Evolutionary conservation across 2,329 filamentous ascomycete species (phyloP).

Genomic region (Colletotrichum lindemuthianum): DNA sequence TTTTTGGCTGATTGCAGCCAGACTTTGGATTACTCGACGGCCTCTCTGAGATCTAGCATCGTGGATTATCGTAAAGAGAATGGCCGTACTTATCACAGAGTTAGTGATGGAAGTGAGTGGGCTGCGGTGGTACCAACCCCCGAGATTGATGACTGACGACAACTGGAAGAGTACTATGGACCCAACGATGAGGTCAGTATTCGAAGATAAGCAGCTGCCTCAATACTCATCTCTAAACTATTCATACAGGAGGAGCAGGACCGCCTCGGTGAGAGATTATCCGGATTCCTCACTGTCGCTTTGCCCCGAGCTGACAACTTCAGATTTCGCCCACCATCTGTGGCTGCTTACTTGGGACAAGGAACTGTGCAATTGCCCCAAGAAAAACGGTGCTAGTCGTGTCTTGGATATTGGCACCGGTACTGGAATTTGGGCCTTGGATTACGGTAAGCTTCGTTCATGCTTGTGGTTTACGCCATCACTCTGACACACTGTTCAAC

Average conservation of each 20-base stretch:
- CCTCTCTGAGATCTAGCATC: conserved; percentile 29
- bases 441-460: conserved; percentile 27
- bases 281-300: background rate
- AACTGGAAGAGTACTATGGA: conserved; percentile 39
- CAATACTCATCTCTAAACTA: too few species aligned
- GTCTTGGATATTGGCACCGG: conserved; percentile 37
- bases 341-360: conserved; percentile 45
- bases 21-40: background rate
- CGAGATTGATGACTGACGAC: too few species aligned
- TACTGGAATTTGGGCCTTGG: conserved; percentile 33
- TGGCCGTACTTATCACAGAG: conserved; percentile 32
- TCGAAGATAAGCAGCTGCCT: too few species aligned
- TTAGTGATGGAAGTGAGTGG: conserved; percentile 40
- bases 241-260: conserved; percentile 46
- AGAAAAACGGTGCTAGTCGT: conserved; percentile 37
- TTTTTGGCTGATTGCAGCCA: background rate
- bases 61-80: conserved; percentile 28
- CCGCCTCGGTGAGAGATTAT: background rate
- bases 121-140: too few species aligned
- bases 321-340: conserved; percentile 49
- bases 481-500: background rate
- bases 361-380: conserved; percentile 43
- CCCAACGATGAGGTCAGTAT: conserved; percentile 42
- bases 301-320: background rate
- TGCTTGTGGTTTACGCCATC: background rate